Base-by-base conservation (phyloP, 139 green algal genomes). In the Coelastrella sp. region DNA sequence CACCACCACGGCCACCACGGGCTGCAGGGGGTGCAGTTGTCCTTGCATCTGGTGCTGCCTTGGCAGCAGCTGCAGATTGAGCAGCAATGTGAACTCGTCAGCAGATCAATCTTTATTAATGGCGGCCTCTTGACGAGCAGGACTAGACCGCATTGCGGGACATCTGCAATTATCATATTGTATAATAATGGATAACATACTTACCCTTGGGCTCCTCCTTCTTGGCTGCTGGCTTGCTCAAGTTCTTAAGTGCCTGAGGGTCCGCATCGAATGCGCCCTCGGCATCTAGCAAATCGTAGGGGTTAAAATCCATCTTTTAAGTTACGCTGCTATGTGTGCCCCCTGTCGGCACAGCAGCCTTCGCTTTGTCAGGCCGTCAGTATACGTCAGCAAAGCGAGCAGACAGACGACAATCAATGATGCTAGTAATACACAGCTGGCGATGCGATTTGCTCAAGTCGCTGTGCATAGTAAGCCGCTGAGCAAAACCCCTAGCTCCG, bases 241-340 rank as follows among this genome's bases (percentile, higher is more conserved):
- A 82, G 76, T 73, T 85, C 88, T 75, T 89, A 90, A 93, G 87
- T 59, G 87, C 72, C 84, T 92, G 68, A 63, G 88, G 88, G 78
- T 91, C 91, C 91, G 88, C 84, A 87, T 87, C 73, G 24, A 19
- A 27, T n/a, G 68, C 68, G 68, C 68, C 68, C 91, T 93, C 91
- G 78, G 91, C 91, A 65, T 79, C 91, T 49, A 93, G 76, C 76
- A 93, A 80, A 59, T 79, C 91, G 86, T 92, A 93, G 68, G 88
- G 57, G 88, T 93, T 93, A 20, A 66, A 59, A 70, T 90, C 85
- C 68, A 76, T 76, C 68, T 76, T 76, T 15, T 76, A 76, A 7
- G 22, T 74, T 73, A 63, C 78, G 59, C 61, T 70, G 60, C 61
- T 87, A 56, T 70, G 68, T 85, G 79, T 76, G 68, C 68, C 68